These are phyloP conservation scores for Kurtzmaniella quercitrusa DNA, from an alignment of 1,139 yeast genomes.

Conservation along the genomic window DNA sequence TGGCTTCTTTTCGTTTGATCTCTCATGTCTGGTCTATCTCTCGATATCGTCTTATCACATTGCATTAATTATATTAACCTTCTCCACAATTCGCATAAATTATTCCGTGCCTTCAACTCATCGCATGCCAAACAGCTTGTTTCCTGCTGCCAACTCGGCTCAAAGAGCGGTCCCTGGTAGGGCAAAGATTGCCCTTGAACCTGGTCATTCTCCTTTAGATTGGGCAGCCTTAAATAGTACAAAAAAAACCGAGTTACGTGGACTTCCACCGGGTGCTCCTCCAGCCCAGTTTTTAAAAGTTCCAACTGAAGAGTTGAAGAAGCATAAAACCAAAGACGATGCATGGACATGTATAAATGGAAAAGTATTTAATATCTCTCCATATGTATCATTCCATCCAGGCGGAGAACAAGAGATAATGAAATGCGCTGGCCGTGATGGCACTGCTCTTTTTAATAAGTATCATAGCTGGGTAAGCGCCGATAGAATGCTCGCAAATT, in stretches of 20 bases:
- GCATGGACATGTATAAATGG: slow-evolving; percentile 86
- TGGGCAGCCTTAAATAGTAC: slow-evolving; percentile 65
- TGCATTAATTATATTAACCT: no score
- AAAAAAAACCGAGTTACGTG: slow-evolving; percentile 28
- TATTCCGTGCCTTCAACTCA: neutral
- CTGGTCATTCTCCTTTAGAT: slow-evolving; percentile 83
- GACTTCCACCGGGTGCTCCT: slow-evolving; percentile 36
- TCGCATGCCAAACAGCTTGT: slow-evolving; percentile 12
- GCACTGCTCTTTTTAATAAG: slow-evolving; percentile 72
- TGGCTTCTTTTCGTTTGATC: no score
- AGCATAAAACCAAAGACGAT: slow-evolving; percentile 58
- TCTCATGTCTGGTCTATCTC: no score
- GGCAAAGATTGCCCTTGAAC: slow-evolving; percentile 59
- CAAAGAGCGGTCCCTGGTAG: slow-evolving; percentile 33
- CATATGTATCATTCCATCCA: slow-evolving; percentile 83
- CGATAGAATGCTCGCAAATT: slow-evolving; percentile 74
- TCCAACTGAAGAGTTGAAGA: slow-evolving; percentile 52
- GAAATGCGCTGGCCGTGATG: slow-evolving; percentile 82
- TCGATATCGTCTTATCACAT: no score
- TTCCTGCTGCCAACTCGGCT: slow-evolving; percentile 38
- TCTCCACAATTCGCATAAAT: neutral
- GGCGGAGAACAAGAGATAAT: slow-evolving; percentile 82
- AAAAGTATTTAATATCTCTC: slow-evolving; percentile 79
- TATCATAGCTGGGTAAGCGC: slow-evolving; percentile 89
- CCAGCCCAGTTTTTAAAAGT: slow-evolving; percentile 50